phyloP scores from a whole-genome alignment of 495 filamentous ascomycete species.

The Paragyromitra xinjiangensis region DNA sequence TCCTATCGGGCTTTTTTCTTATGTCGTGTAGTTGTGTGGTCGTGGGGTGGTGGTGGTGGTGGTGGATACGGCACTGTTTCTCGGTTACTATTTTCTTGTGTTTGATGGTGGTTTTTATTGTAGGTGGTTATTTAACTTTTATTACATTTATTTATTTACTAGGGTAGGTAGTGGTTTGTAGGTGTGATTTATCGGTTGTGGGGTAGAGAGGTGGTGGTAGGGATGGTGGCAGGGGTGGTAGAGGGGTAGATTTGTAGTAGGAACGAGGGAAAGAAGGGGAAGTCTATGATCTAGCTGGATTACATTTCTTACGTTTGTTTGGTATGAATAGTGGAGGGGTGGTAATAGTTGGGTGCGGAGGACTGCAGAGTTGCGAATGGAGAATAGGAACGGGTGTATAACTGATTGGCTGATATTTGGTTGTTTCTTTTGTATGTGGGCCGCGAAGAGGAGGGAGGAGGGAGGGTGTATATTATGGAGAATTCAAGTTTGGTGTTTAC shows the following conservation, averaged over 20 bases:
- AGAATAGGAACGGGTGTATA: background rate
- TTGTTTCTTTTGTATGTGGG: background rate
- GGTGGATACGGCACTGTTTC: too few relatives aligned
- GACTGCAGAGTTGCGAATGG: background rate
- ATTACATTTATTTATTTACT: background rate
- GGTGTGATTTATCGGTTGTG: background rate
- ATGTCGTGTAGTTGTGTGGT: background rate
- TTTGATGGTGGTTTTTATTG: background rate
- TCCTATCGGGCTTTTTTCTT: background rate
- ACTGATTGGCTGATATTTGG: background rate
- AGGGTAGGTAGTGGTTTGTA: background rate
- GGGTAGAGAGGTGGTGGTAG: background rate
- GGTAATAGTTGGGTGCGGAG: background rate
- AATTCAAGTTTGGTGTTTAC: too few relatives aligned
- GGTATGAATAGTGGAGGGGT: background rate
- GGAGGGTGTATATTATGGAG: background rate
- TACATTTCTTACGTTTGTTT: background rate
- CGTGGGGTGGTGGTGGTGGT: too few relatives aligned
- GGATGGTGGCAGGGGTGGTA: too few relatives aligned
- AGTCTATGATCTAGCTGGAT: conserved; percentile 7
- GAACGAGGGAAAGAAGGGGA: background rate
- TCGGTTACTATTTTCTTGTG: background rate
- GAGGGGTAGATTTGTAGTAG: too few relatives aligned
- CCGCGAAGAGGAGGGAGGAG: background rate
- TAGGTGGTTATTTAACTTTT: conserved; percentile 5